These are phyloP conservation scores for Hysterangium stoloniferum DNA, from an alignment of 768 basidiomycete genomes.

Conservation along the genomic window DNA sequence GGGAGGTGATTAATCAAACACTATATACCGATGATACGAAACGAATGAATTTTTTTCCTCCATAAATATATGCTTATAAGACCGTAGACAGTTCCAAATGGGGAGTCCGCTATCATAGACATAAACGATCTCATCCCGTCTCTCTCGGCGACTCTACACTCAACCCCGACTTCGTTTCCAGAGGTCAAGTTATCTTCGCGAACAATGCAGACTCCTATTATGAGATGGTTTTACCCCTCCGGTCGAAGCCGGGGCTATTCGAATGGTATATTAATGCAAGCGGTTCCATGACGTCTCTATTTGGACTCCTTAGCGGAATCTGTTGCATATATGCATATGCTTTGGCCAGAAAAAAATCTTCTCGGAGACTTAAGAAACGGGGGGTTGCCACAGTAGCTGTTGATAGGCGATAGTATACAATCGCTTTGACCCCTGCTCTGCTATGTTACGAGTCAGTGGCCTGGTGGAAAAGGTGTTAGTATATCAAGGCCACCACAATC, in stretches of 20 bases:
- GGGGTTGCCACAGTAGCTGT: conserved; percentile 76
- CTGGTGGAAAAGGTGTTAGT: conserved; percentile 59
- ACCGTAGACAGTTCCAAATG: conserved; percentile 49
- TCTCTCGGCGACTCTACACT: conserved; percentile 10
- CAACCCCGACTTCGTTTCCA: conserved; percentile 12
- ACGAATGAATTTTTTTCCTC: conserved; percentile 4
- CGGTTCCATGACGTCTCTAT: conserved; percentile 65
- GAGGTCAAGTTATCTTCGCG: conserved; percentile 21
- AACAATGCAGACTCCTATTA: conserved; percentile 68
- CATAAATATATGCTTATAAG: conserved; percentile 25
- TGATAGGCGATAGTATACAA: conserved; percentile 45
- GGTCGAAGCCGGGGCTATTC: conserved; percentile 45
- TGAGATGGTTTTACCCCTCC: conserved; percentile 57
- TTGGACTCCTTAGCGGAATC: conserved; percentile 81
- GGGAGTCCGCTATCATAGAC: conserved; percentile 50
- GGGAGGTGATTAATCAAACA: conserved; percentile 44
- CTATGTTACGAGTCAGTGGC: neutral
- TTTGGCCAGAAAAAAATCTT: conserved; percentile 52
- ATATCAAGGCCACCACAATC: conserved; percentile 37
- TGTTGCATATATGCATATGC: conserved; percentile 77
- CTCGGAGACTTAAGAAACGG: conserved; percentile 49
- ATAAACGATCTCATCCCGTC: conserved; percentile 27
- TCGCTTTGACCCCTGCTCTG: neutral
- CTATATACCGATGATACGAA: conserved; percentile 40
- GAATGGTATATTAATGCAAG: conserved; percentile 66